Conservation (phyloP, 129 eudicot species). For the Gnaphalium uliginosum region DNA sequence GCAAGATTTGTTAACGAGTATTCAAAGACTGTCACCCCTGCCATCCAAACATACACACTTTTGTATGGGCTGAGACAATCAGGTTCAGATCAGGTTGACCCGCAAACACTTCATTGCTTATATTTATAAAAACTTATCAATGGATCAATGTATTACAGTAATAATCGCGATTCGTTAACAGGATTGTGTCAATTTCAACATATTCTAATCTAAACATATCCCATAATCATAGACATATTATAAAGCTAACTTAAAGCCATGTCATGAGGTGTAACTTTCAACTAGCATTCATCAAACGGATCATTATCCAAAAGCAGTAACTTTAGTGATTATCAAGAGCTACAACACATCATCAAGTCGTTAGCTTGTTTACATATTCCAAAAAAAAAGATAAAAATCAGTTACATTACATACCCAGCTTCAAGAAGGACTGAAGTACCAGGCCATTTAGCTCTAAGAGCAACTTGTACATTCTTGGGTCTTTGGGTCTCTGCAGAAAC, state of each 20-base stretch:
- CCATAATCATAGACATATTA: neutral
- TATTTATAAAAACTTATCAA: neutral
- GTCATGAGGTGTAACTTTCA: neutral
- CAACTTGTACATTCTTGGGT: conserved; percentile 94
- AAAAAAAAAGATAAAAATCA: neutral
- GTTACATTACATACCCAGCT: conserved; percentile 73
- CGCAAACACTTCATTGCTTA: neutral
- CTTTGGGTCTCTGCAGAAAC: conserved; percentile 56
- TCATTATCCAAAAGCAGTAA: conserved; percentile 7
- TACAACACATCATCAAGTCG: neutral
- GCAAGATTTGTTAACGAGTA: neutral
- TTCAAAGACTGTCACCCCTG: neutral
- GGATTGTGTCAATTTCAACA: neutral
- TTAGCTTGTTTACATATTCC: neutral
- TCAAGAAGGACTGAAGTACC: conserved; percentile 85
- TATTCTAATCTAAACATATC: neutral
- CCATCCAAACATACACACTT: neutral
- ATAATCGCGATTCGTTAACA: neutral
- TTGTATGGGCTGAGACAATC: neutral
- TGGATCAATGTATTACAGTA: neutral
- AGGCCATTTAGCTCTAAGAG: conserved; percentile 91
- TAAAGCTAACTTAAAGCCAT: neutral
- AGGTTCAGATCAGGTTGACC: neutral
- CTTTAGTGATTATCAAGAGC: neutral
- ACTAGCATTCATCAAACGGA: conserved; percentile 18